A percentile compares a stretch with the other conserved stretches of the same genome.
These are phyloP conservation scores for Neckera pumila DNA, from an alignment of 225 moss, liverwort and hornwort species.

Conservation along the genomic window DNA sequence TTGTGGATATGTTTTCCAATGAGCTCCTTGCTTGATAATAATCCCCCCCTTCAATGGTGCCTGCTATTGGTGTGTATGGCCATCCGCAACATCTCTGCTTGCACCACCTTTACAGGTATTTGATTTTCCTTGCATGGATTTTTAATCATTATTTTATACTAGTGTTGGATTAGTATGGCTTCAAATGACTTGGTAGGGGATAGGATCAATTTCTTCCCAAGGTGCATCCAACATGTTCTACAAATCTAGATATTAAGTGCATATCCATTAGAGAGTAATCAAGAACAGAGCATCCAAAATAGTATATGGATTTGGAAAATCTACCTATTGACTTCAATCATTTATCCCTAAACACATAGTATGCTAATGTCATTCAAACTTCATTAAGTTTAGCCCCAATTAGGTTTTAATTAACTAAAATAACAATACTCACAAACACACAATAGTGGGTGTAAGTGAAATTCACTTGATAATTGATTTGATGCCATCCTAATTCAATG, in stretches of 20 bases:
- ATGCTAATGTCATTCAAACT: not conserved
- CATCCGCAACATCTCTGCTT: conserved; percentile 47
- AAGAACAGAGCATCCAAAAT: not conserved
- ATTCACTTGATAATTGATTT: not conserved
- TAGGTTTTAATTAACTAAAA: not conserved
- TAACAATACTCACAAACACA: not conserved
- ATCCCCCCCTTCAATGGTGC: conserved; percentile 42
- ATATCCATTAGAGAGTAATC: not conserved
- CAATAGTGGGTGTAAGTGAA: too few relatives aligned
- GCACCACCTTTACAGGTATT: conserved; percentile 55
- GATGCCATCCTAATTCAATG: not conserved
- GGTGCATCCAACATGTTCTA: not conserved
- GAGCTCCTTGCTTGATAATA: conserved; percentile 31
- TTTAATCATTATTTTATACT: too few relatives aligned
- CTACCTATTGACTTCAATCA: not conserved
- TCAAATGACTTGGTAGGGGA: not conserved
- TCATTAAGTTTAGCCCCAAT: not conserved
- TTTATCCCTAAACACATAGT: too few relatives aligned
- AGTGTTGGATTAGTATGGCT: not conserved
- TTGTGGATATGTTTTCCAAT: conserved; percentile 68
- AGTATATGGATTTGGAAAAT: not conserved
- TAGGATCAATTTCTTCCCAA: too few relatives aligned
- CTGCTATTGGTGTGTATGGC: conserved; percentile 53
- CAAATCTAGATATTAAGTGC: not conserved
- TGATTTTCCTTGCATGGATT: not conserved